phyloP scores from a whole-genome alignment of 2,329 filamentous ascomycete species.

The Fusarium acutatum region DNA sequence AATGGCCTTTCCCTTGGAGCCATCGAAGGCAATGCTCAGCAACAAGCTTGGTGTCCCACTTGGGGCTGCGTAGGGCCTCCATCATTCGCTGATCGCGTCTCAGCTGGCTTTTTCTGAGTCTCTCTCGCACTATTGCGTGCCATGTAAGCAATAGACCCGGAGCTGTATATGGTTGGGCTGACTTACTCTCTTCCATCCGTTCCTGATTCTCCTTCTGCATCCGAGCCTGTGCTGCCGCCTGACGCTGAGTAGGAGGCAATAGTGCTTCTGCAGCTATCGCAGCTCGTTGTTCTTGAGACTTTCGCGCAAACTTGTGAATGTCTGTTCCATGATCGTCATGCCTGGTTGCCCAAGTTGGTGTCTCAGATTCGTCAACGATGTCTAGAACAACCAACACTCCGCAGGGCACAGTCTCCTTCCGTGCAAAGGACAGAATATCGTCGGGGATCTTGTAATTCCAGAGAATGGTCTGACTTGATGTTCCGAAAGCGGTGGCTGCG shows the following conservation, averaged over 20 bases:
- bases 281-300: conserved; percentile 51
- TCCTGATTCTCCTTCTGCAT: conserved; percentile 53
- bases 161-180: fast-evolving
- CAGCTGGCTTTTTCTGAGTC: conserved; percentile 49
- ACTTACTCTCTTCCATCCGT: conserved; percentile 57
- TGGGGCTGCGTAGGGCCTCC: conserved; percentile 63
- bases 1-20: conserved; percentile 48
- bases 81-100: conserved; percentile 55
- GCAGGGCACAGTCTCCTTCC: conserved; percentile 64
- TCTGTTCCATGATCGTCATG: conserved; percentile 48
- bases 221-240: conserved; percentile 52
- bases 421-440: conserved; percentile 59
- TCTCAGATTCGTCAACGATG: conserved; percentile 58
- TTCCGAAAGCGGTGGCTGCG: conserved; percentile 63
- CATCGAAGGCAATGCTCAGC: conserved; percentile 56
- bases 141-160: neutral
- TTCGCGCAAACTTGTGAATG: conserved; percentile 46
- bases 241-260: conserved; percentile 54
- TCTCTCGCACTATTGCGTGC: conserved; percentile 51
- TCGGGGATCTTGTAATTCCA: conserved; percentile 69
- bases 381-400: conserved; percentile 65
- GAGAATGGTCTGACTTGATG: conserved; percentile 62
- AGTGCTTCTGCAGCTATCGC: conserved; percentile 55
- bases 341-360: conserved; percentile 63
- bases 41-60: conserved; percentile 59